These are phyloP conservation scores for Pyrus hybrid DNA, from an alignment of 331 rosid species.

Conservation along the genomic window DNA sequence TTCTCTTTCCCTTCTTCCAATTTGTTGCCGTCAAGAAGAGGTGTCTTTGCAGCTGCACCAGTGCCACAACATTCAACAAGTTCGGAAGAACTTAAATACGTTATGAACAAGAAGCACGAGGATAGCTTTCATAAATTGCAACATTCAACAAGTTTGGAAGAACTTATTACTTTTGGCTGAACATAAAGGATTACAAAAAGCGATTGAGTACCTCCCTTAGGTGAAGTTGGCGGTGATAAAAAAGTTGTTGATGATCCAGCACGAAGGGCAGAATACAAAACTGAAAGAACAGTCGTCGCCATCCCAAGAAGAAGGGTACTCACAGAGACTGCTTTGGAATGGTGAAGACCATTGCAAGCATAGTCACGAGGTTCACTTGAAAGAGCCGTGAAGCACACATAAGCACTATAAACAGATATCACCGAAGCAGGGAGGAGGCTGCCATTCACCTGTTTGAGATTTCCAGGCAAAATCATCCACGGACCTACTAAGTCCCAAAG, in stretches of 20 bases:
- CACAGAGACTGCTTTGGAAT: conserved; percentile 56
- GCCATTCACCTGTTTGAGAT: conserved; percentile 73
- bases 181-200: not conserved
- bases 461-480: conserved; percentile 1
- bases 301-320: conserved; percentile 81
- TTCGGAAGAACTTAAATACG: not conserved
- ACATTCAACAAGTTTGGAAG: not conserved
- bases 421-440: conserved; percentile 96
- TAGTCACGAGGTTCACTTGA: conserved; percentile 80
- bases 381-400: conserved; percentile 85
- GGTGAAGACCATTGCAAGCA: conserved; percentile 79
- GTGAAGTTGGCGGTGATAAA: conserved; percentile 86
- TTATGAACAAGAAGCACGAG: not conserved
- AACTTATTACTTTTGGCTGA: not conserved
- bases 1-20: conserved; percentile 69
- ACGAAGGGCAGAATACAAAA: conserved; percentile 87
- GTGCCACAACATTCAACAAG: conserved; percentile 1
- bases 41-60: conserved; percentile 46
- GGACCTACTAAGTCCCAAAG: not conserved
- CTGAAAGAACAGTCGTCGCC: conserved; percentile 82
- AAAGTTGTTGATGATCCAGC: conserved; percentile 93
- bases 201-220: conserved; percentile 44
- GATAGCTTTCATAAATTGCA: not conserved
- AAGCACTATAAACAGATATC: conserved; percentile 82
- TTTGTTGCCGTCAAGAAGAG: conserved; percentile 62